Conservation (phyloP, 495 filamentous ascomycete genomes). For the Penicillium lividum region DNA sequence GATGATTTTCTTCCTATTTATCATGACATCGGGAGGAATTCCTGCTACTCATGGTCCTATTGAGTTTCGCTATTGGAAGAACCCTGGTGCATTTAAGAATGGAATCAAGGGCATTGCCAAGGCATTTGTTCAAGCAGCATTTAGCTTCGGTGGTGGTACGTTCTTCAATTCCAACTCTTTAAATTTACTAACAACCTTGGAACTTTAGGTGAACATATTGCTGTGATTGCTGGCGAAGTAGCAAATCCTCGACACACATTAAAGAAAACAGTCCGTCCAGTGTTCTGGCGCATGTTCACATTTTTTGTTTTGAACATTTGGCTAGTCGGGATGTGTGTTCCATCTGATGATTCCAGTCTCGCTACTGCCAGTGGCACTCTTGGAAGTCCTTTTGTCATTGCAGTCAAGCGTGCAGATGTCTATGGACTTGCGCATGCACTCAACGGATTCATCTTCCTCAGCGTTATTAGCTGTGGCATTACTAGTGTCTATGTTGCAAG, state of each 20-base stretch:
- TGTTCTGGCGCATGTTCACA: slow-evolving; percentile 37
- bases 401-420: slow-evolving; percentile 29
- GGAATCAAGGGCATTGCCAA: slow-evolving; percentile 36
- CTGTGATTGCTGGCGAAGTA: slow-evolving; percentile 33
- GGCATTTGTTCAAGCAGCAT: slow-evolving; percentile 31
- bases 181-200: background rate
- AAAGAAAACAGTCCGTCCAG: slow-evolving; percentile 29
- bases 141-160: slow-evolving; percentile 34
- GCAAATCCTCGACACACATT: slow-evolving; percentile 27
- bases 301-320: slow-evolving; percentile 36
- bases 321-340: slow-evolving; percentile 35
- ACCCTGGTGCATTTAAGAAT: slow-evolving; percentile 33
- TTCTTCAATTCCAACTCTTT: background rate
- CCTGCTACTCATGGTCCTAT: slow-evolving; percentile 29
- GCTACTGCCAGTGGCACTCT: slow-evolving; percentile 27
- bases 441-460: slow-evolving; percentile 34
- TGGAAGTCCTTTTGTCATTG: slow-evolving; percentile 33
- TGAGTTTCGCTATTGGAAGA: slow-evolving; percentile 31
- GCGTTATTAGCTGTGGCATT: slow-evolving; percentile 31
- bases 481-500: slow-evolving; percentile 33
- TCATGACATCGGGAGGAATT: slow-evolving; percentile 35
- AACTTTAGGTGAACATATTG: slow-evolving; percentile 28
- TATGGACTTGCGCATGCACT: slow-evolving; percentile 28
- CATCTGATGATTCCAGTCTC: slow-evolving; percentile 24
- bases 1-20: slow-evolving; percentile 37